Evolutionary conservation across 2,329 filamentous ascomycete genomes (phyloP), one percentile per base, ranked within the genome.

Genomic region (Biscogniauxia sp.): DNA sequence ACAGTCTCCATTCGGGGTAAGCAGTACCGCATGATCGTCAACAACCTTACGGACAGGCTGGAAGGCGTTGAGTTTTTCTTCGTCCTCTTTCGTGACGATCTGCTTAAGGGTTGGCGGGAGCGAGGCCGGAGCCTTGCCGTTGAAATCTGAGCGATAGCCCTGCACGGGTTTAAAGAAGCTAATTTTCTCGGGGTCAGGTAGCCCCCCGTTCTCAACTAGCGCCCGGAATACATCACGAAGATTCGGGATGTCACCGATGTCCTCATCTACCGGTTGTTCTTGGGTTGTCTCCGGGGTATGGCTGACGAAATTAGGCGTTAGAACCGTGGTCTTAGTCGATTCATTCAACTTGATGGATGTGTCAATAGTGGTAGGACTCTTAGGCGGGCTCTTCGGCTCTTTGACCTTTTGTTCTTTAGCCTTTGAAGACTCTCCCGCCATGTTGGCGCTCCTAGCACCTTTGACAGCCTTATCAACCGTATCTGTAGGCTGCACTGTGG

Each of bases 1-100:
- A 71, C 89, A 91, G 64, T 91, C 88, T 11, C 91, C 90, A 63
- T 89, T 87, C 0, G 90, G 89, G 0, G 90, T 93, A 56, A 93
- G 85, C 66, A 93, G 82, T 64, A 90, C 86, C 25, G 88, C 83
- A 72, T 84, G 82, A 58, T 86, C 87, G 63, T 89, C 87, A 1
- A 86, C 78, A 49, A 87, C 75, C 72, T 88, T 89, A 61, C 82
- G 83, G 8, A 89, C 84, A 11, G 85, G 78, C 62, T 81, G 79
- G 54, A 86, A 86, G 1, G 80, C 77, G n/a, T 81, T 77, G 6
- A 89, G 78, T 2, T 78, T 73, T 15, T 79, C 76, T 28, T 86
- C 80, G 62, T 89, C 86, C 53, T 85, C 80, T 51, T 81, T 78
- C 1, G 76, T 79, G 45, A 85, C 79, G 23, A 81, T 78, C 11